phyloP scores from a whole-genome alignment of 164 flowering plant species.

The Tinospora cordifolia region DNA sequence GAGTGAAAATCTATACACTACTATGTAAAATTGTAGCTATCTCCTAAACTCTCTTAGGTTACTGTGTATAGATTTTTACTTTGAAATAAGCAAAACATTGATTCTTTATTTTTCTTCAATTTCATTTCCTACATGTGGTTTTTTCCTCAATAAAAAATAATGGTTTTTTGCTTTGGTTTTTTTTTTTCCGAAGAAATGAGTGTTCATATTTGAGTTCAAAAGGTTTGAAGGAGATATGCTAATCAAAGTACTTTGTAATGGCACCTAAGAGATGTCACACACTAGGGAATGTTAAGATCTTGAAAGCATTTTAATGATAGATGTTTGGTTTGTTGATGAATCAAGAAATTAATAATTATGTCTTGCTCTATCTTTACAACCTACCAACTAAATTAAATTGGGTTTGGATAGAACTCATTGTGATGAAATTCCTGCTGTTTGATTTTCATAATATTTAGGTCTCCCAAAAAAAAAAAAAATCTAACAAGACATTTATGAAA shows the following conservation, averaged over 20 bases:
- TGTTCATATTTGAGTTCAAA: not conserved
- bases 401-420: no score
- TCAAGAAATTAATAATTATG: no score
- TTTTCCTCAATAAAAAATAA: not conserved
- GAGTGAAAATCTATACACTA: slow-evolving; percentile 9
- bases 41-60: not conserved
- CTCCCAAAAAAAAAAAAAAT: no score
- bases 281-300: no score
- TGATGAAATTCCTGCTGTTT: no score
- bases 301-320: no score
- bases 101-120: slow-evolving; percentile 7
- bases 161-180: not conserved
- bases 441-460: no score
- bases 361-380: no score
- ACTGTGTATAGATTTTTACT: slow-evolving; percentile 7
- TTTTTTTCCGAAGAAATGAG: not conserved
- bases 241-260: not conserved
- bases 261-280: not conserved
- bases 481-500: no score
- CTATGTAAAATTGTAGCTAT: no score
- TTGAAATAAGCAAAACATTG: slow-evolving; percentile 5
- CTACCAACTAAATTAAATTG: no score
- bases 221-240: not conserved
- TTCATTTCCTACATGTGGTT: not conserved
- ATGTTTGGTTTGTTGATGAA: no score